Conservation (phyloP, 345 rosid genomes). For the Limnanthes douglasii region DNA sequence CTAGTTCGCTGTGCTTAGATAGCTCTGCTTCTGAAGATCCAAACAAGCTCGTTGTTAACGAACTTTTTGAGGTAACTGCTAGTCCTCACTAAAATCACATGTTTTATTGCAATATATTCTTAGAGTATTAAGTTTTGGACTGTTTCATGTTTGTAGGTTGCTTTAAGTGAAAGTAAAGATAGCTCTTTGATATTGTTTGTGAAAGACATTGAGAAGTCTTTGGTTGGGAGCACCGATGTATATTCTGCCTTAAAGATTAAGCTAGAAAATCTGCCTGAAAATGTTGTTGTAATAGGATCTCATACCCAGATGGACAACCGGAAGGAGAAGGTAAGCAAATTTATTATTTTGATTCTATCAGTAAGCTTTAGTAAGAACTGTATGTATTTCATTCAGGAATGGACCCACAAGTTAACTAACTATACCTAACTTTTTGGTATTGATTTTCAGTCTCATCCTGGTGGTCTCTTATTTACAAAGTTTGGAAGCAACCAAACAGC, state of each 20-base stretch:
- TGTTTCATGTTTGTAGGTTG: constrained; percentile 43
- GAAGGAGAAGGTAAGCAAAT: constrained; percentile 93
- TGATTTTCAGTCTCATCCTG: constrained; percentile 84
- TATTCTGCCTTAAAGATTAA: constrained; percentile 46
- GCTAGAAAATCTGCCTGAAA: constrained; percentile 67
- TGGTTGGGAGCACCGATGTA: constrained; percentile 54
- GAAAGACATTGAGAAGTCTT: constrained; percentile 89
- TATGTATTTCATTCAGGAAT: too few species aligned
- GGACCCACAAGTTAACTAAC: too few species aligned
- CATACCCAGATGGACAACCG: constrained; percentile 59
- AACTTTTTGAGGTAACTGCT: constrained; percentile 66
- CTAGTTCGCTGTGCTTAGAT: constrained; percentile 50
- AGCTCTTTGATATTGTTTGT: constrained; percentile 75
- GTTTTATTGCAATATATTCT: constrained; percentile 3
- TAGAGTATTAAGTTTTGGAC: too few species aligned
- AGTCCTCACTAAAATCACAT: constrained; percentile 4
- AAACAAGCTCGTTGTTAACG: constrained; percentile 48
- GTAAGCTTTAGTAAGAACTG: too few species aligned
- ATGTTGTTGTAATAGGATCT: constrained; percentile 62
- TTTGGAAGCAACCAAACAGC: constrained; percentile 77
- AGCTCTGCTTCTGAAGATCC: constrained; percentile 31
- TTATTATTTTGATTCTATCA: too few species aligned
- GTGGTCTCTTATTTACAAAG: constrained; percentile 74
- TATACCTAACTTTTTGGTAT: too few species aligned
- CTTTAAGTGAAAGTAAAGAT: constrained; percentile 50